Base-by-base conservation (phyloP, 1,139 yeast genomes). In the Kazachstania sp. region DNA sequence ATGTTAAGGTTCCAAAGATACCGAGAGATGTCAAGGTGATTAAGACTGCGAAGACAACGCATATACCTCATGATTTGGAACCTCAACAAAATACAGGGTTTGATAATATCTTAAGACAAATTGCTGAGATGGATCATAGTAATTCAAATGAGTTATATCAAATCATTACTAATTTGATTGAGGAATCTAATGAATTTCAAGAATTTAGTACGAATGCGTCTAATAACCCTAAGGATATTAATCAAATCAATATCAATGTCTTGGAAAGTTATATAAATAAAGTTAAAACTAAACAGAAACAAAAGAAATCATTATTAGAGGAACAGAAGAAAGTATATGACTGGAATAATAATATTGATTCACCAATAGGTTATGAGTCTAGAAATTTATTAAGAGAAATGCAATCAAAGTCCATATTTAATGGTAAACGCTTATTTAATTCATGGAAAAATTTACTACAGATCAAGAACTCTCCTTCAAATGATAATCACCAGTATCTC, bases 221-320 rank as follows among this genome's bases (percentile, higher is more conserved):
- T 12, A 19, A 32, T n/a, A 37, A 39, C 4, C 41, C 30, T 20
- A 9, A 19, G 5, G 15, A 20, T 31, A 9, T 13, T 12, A 42
- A 34, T 7, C 26, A 45, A 15, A 52, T 57, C 11, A 53, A 57
- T 41, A 37, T 55, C 1, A 39, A 39, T 2, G 45, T 55, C 4
- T 39, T 59, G 12, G 50, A 52, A 38, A 39, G 47, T 3, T 59
- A 57, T 44, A 45, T 59, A 7, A 45, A 51, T 15, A 50, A 44
- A 15, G 51, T 55, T 9, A 60, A 54, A 32, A 47, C 41, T 13
- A 51, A 52, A 19, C 56, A 55, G 41, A 43, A 38, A 26, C 56
- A 53, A 19, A 53, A 51, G 29, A 51, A 46, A 30, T 44, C 41
- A 12, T 49, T 55, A 20, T 44, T 54, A 2, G 49, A 54, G 44